Base-by-base conservation (phyloP, 2,329 filamentous ascomycete genomes). In the Zymoseptoria brevis region DNA sequence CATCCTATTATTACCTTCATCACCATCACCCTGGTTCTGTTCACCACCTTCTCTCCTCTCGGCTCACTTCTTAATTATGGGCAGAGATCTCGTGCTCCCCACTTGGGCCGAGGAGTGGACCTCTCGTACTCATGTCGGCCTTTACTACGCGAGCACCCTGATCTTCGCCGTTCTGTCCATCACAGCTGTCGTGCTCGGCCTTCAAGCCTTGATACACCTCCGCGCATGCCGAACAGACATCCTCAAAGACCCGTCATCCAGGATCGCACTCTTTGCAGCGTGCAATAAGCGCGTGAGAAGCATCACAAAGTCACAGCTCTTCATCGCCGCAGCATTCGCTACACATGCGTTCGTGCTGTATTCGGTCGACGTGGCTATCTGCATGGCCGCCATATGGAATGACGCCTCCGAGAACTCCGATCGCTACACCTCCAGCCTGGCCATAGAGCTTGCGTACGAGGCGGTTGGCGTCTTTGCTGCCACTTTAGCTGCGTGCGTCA, bases 301-400 rank as follows among this genome's bases (percentile, higher is more conserved):
- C 21, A 24, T 53, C 4, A 53, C 19, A 24, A 24, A n/a, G 16
- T 29, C 19, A 26, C 55, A 63, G 21, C 66, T 58, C 52, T 49
- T 50, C 21, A 19, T 64, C 58, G 56, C 60, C 13, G 54, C 41
- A 53, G 21, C 62, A 30, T 66, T 56, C 60, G 29, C 64, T 30
- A 16, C 60, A 16, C 51, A 64, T 30, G 57, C 59, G 7, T 35
- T 66, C 16, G 56, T 51, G 2, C 60, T 67, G 35, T 61, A 58
- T 49, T 9, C 57, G 19, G 59, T 64, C 16, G 65, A 67, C 54
- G 61, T 60, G 5, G 57, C 52, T 16, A 62, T 67, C 26, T 49
- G 56, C 19, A 54, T 63, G 29, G 55, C 22, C 19, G 57, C 58
- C 1, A 21, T 66, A 11, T 60, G 56, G 53, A 41, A 61, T 4